Conservation (phyloP, 2,329 filamentous ascomycete genomes). For the Graphiopsis chlorocephala region DNA sequence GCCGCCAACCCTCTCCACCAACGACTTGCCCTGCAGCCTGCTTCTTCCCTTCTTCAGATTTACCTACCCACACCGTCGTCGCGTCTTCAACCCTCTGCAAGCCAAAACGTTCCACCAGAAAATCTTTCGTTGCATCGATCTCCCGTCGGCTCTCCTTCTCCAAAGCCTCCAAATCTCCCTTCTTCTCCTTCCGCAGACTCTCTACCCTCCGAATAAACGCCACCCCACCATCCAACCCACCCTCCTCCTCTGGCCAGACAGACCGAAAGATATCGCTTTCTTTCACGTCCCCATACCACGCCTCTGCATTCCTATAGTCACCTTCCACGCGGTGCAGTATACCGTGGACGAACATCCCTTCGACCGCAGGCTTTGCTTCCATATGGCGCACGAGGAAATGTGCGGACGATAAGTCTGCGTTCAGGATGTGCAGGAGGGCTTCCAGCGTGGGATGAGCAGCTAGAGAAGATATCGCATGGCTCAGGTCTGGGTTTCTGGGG, state of each 20-base stretch:
- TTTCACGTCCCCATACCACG: conserved; percentile 49
- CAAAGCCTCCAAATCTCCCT: conserved; percentile 32
- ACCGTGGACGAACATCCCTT: conserved; percentile 53
- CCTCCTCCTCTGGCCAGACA: conserved; percentile 34
- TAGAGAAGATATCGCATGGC: conserved; percentile 31
- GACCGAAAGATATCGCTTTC: conserved; percentile 35
- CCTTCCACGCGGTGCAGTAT: conserved; percentile 53
- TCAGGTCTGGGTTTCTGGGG: conserved; percentile 26
- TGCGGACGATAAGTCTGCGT: conserved; percentile 49
- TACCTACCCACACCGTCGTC: conserved; percentile 42
- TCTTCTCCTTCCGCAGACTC: conserved; percentile 33
- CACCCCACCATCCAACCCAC: conserved; percentile 26
- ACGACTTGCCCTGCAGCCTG: conserved; percentile 45
- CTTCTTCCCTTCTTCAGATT: conserved; percentile 40
- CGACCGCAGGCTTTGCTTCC: conserved; percentile 48
- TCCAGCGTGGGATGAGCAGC: conserved; percentile 49
- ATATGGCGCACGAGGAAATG: conserved; percentile 55
- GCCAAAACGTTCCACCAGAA: conserved; percentile 48
- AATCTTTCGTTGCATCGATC: conserved; percentile 42
- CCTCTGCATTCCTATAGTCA: conserved; percentile 48
- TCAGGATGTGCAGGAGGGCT: conserved; percentile 51
- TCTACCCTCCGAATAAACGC: conserved; percentile 40
- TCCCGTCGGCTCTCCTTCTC: conserved; percentile 39
- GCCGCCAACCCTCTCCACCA: conserved; percentile 44
- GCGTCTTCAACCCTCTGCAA: conserved; percentile 43